phyloP scores from a whole-genome alignment of 2,329 filamentous ascomycete genomes.

The Bipolaris cookei region DNA sequence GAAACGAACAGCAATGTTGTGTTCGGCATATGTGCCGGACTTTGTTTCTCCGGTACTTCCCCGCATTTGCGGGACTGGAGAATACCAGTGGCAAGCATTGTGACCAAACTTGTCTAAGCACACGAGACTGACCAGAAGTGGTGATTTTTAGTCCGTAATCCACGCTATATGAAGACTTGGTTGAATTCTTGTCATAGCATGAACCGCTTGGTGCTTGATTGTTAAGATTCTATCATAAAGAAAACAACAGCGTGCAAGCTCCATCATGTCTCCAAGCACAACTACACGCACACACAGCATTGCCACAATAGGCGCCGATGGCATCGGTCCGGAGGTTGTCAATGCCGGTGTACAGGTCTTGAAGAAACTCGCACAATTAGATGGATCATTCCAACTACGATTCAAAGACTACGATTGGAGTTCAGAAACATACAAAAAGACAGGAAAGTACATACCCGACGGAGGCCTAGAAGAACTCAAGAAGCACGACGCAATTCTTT shows the following conservation, averaged over 20 bases:
- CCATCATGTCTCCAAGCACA: slow-evolving; percentile 35
- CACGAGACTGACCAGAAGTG: background rate
- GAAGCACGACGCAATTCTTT: slow-evolving; percentile 70
- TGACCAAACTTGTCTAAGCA: background rate
- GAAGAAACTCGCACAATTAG: slow-evolving; percentile 58
- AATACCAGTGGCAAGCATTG: slow-evolving; percentile 2
- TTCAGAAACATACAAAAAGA: slow-evolving; percentile 69
- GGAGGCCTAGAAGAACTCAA: slow-evolving; percentile 64
- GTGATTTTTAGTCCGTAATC: background rate
- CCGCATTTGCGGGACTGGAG: slow-evolving; percentile 17
- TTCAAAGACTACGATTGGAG: slow-evolving; percentile 72
- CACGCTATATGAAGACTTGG: background rate
- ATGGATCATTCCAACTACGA: slow-evolving; percentile 64
- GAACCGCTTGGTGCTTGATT: background rate
- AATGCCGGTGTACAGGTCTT: slow-evolving; percentile 68
- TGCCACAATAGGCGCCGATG: slow-evolving; percentile 68
- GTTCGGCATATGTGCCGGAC: background rate
- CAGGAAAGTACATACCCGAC: slow-evolving; percentile 68
- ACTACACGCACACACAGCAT: slow-evolving; percentile 36
- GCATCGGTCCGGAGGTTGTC: slow-evolving; percentile 73
- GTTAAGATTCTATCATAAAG: background rate
- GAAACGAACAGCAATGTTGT: too few species aligned
- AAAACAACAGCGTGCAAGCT: background rate
- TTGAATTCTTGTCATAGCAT: background rate
- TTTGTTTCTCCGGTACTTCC: slow-evolving; percentile 23